Evolutionary conservation across 805 yeast genomes (phyloP), one percentile per base, ranked within the genome.

Genomic region (Yarrowia yakushimensis): DNA sequence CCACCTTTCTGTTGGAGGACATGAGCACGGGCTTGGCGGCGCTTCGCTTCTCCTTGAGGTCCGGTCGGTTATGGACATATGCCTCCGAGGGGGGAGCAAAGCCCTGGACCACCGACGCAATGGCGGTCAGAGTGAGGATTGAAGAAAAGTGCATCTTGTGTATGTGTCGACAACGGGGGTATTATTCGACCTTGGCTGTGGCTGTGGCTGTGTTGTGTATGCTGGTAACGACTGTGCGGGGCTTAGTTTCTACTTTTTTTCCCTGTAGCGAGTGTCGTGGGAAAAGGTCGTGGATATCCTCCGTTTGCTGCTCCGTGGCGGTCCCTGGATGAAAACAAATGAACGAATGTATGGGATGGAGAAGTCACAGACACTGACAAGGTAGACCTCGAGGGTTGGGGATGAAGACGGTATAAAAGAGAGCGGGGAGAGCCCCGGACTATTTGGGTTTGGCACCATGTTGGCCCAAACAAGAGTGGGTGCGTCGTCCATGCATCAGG

Each of bases 31-130:
- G 59, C 33, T 34, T 34, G 59, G 59, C 17, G 25, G 33, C 43
- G 7, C 12, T 43, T 25, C 59, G 59, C 33, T 52, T 45, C 27
- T 28, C 36, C 11, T 31, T 13, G 22, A 17, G 23, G 59, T 52
- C 59, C 17, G 59, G 59, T 9, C 59, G 59, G 59, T 25, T 52
- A 42, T 52, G 59, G 3, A n/a, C 12, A 33, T 34, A 52, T 43
- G 34, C 33, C 31, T 52, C 59, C 17, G 59, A 52, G 33, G 59
- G 59, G 4, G 59, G 59, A n/a, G 59, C 59, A 36, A 52, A 52
- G 43, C 43, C 59, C 59, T 52, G 59, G 33, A 36, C 59, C 59
- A 36, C 59, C n/a, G 59, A 36, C 17, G 59, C 43, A 9, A 52
- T 34, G 18, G 43, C 59, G 39, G 59, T 52, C 33, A 52, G 59